Evolutionary conservation across 192 early-diverging fungal genomes (phyloP).

Genomic region (Podochytrium sp.): DNA sequence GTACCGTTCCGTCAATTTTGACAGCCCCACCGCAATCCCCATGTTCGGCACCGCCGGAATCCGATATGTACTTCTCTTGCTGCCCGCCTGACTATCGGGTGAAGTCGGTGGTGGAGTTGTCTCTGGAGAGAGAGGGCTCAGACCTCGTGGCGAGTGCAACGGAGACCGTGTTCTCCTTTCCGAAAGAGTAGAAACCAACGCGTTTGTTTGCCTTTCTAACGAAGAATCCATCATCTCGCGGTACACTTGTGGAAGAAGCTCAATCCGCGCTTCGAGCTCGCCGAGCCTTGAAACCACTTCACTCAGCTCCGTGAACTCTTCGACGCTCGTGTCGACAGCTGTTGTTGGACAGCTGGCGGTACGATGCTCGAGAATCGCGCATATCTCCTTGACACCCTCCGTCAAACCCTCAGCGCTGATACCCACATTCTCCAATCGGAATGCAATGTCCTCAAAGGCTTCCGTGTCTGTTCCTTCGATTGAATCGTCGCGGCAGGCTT

Average conservation of each 20-base stretch:
- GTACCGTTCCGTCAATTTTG: too few species aligned
- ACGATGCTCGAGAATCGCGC: not conserved
- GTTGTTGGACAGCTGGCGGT: not conserved
- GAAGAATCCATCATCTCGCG: not conserved
- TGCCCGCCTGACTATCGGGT: not conserved
- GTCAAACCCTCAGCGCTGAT: conserved; percentile 5
- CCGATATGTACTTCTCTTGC: not conserved
- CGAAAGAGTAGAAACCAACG: too few species aligned
- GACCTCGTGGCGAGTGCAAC: not conserved
- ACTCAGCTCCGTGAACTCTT: not conserved
- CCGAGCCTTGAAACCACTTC: conserved; percentile 8
- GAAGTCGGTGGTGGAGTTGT: not conserved
- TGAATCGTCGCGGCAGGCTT: not conserved
- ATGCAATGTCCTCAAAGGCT: conserved; percentile 10
- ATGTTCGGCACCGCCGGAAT: conserved; percentile 23
- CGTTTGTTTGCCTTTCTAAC: conserved; percentile 4
- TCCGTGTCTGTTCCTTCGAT: not conserved
- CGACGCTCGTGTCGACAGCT: not conserved
- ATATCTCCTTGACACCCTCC: not conserved
- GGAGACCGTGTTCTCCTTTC: too few species aligned
- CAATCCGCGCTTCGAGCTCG: conserved; percentile 6
- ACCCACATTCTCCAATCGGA: conserved; percentile 9
- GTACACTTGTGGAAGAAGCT: conserved; percentile 12
- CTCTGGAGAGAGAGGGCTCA: not conserved
- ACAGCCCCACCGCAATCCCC: conserved; percentile 17